These are phyloP conservation scores for Podaxis sp. DNA, from an alignment of 768 basidiomycete genomes.

Conservation along the genomic window DNA sequence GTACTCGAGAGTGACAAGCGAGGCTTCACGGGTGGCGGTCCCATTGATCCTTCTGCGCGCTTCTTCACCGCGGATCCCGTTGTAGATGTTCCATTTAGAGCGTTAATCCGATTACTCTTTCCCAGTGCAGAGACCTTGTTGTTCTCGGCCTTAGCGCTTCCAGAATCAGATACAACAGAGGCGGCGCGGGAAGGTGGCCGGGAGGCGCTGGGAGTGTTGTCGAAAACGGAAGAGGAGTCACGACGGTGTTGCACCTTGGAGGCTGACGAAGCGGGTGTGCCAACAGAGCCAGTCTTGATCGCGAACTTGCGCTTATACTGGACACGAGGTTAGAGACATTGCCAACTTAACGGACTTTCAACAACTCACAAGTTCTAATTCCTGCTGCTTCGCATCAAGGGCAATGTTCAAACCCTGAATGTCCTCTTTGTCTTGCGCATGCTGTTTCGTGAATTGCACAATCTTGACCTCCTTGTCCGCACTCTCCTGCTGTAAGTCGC, in stretches of 20 bases:
- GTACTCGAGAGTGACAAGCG: conserved; percentile 37
- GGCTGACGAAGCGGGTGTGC: conserved; percentile 46
- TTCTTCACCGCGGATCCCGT: conserved; percentile 23
- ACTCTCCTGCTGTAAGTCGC: conserved; percentile 75
- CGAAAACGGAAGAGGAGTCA: conserved; percentile 57
- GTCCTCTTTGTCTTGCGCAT: conserved; percentile 72
- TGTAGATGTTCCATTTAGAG: conserved; percentile 24
- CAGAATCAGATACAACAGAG: conserved; percentile 55
- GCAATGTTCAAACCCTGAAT: conserved; percentile 85
- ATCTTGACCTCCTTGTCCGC: conserved; percentile 84
- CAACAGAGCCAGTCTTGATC: conserved; percentile 52
- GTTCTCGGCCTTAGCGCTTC: conserved; percentile 36
- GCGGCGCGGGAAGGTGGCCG: conserved; percentile 59
- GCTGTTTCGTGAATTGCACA: conserved; percentile 66
- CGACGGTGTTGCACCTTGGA: conserved; percentile 45
- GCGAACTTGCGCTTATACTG: conserved; percentile 65
- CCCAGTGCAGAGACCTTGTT: conserved; percentile 39
- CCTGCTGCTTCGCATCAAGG: conserved; percentile 91
- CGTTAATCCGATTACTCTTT: conserved; percentile 49
- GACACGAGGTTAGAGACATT: conserved; percentile 8
- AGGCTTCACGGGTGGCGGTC: conserved; percentile 38
- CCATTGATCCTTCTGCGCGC: conserved; percentile 46
- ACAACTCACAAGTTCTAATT: conserved; percentile 77
- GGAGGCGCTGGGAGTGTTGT: conserved; percentile 46
- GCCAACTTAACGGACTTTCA: not conserved